Evolutionary conservation across 495 filamentous ascomycete genomes (phyloP).

Genomic region (Penicillium psychrofluorescens): DNA sequence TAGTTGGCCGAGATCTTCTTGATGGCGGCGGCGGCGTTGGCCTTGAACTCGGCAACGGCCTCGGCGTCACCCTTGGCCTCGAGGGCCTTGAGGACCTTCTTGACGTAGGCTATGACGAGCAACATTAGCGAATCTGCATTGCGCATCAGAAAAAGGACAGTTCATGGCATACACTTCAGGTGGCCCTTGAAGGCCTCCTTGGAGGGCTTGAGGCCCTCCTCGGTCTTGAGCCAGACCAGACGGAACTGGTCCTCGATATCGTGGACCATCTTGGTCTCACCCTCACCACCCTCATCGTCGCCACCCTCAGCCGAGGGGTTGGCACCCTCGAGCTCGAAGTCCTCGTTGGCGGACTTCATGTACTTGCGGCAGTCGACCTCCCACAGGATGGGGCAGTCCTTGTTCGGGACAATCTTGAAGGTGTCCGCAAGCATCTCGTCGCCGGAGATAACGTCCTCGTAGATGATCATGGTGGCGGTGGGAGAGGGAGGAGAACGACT

Average conservation of each 20-base stretch:
- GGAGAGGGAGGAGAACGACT: conserved; percentile 6
- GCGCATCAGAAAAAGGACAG: neutral
- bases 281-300: conserved; percentile 60
- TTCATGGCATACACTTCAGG: conserved; percentile 62
- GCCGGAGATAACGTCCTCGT: conserved; percentile 81
- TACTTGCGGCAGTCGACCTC: conserved; percentile 90
- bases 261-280: conserved; percentile 61
- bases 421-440: conserved; percentile 97
- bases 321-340: conserved; percentile 87
- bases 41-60: conserved; percentile 70
- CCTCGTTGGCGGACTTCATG: conserved; percentile 57
- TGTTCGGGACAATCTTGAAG: conserved; percentile 56
- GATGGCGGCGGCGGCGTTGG: conserved; percentile 59
- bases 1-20: conserved; percentile 77
- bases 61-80: conserved; percentile 54
- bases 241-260: conserved; percentile 93
- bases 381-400: conserved; percentile 70
- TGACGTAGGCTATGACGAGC: conserved; percentile 67
- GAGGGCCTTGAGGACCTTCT: conserved; percentile 66
- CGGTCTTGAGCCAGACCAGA: conserved; percentile 65
- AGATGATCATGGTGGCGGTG: conserved; percentile 77
- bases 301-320: conserved; percentile 93
- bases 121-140: conserved; percentile 1
- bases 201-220: conserved; percentile 46
- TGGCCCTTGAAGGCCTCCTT: conserved; percentile 75